Evolutionary conservation across 2,329 filamentous ascomycete species (phyloP).

Genomic region (Arthrobotrys sphaeroides): DNA sequence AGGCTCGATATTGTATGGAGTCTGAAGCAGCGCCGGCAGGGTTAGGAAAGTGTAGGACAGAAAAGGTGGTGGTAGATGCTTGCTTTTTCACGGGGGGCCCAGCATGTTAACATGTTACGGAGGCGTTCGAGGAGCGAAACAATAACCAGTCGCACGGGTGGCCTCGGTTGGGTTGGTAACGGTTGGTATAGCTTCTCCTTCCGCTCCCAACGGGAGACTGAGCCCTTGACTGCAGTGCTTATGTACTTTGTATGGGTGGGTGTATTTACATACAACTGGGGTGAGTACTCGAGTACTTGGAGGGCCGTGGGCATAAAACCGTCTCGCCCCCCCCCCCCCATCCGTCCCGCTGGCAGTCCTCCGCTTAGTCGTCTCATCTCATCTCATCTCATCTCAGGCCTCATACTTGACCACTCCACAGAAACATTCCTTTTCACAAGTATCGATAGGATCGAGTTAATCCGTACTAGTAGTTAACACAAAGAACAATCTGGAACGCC

Average conservation of each 20-base stretch:
- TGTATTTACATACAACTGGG: no score
- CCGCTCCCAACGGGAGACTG: slow-evolving; percentile 2
- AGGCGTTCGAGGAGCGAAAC: slow-evolving; percentile 39
- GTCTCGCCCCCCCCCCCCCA: slow-evolving; percentile 14
- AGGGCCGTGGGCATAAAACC: slow-evolving; percentile 13
- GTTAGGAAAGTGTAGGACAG: slow-evolving; percentile 51
- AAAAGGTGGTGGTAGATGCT: background rate
- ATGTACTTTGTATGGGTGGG: no score
- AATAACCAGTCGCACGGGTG: slow-evolving; percentile 11
- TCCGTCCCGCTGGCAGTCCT: background rate
- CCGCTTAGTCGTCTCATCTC: slow-evolving; percentile 24
- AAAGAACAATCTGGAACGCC: slow-evolving; percentile 20
- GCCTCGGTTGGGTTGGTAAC: slow-evolving; percentile 18
- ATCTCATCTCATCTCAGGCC: slow-evolving; percentile 19
- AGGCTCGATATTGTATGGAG: slow-evolving; percentile 20
- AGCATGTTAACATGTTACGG: slow-evolving; percentile 28
- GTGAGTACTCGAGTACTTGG: no score
- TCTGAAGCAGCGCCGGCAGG: slow-evolving; percentile 47
- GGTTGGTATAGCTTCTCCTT: slow-evolving; percentile 14
- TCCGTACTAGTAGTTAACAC: background rate
- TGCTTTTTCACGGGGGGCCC: slow-evolving; percentile 42
- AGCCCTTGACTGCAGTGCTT: no score
- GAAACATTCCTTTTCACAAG: slow-evolving; percentile 22
- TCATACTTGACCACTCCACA: slow-evolving; percentile 6
- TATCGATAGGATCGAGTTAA: slow-evolving; percentile 11